phyloP scores from a whole-genome alignment of 805 yeast species.

The Ogataea methanolica region DNA sequence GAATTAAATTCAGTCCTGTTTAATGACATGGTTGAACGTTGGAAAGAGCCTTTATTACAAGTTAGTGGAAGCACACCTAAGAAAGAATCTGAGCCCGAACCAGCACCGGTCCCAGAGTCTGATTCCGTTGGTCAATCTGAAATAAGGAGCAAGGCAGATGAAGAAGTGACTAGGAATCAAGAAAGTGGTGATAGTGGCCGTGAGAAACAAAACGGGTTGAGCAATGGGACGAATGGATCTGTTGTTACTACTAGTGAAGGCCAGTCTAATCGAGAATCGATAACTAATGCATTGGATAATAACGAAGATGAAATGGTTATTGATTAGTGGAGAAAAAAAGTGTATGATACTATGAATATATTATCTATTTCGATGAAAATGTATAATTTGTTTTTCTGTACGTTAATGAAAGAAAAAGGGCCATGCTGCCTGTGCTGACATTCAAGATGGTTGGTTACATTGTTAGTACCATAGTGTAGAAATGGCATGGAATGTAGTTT shows the following conservation, averaged over 20 bases:
- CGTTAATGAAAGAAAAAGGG: too few relatives aligned
- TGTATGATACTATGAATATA: neutral
- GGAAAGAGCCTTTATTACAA: constrained; percentile 42
- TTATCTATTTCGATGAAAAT: too few relatives aligned
- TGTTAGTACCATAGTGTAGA: too few relatives aligned
- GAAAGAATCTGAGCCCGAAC: constrained; percentile 1
- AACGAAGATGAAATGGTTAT: too few relatives aligned
- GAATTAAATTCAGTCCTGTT: constrained; percentile 54
- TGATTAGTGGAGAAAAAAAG: neutral
- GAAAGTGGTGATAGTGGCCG: neutral
- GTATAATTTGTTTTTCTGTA: too few relatives aligned
- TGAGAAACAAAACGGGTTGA: neutral
- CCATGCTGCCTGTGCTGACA: too few relatives aligned
- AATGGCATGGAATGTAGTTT: too few relatives aligned
- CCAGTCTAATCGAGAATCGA: too few relatives aligned
- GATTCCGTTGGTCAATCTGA: neutral
- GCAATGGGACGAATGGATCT: too few relatives aligned
- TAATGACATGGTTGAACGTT: constrained; percentile 73
- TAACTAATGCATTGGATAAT: too few relatives aligned
- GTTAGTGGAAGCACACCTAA: constrained; percentile 1
- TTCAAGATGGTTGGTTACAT: too few relatives aligned
- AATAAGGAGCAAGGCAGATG: neutral
- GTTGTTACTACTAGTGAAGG: too few relatives aligned
- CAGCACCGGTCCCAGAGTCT: neutral
- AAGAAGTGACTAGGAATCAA: neutral